A percentile compares a stretch with the other conserved stretches of the same genome.
Conservation (phyloP, 2,329 filamentous ascomycete genomes). For the Nigrospora osmanthi region DNA sequence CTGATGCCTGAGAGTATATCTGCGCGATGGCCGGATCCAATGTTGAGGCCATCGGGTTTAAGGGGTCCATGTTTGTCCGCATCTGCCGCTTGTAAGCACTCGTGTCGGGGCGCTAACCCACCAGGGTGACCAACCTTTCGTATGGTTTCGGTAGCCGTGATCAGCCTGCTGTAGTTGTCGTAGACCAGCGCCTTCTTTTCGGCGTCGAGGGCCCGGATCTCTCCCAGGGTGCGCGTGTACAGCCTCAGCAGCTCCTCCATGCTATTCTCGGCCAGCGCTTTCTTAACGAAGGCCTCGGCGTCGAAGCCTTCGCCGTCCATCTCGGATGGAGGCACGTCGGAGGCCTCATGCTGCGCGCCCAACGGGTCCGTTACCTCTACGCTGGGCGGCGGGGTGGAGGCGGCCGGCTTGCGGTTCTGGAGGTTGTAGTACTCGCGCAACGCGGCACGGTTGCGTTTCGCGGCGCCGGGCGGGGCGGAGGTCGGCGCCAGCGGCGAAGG, state of each 20-base stretch:
- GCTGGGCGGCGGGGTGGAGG: conserved; percentile 27
- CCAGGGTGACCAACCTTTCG: conserved; percentile 46
- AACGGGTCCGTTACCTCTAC: conserved; percentile 34
- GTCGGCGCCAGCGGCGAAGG: conserved; percentile 12
- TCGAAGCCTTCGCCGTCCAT: conserved; percentile 70
- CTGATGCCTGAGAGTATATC: conserved; percentile 56
- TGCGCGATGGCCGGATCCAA: conserved; percentile 67
- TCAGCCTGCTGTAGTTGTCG: conserved; percentile 96
- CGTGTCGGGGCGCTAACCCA: not conserved
- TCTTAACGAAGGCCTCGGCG: conserved; percentile 58
- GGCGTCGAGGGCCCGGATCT: conserved; percentile 84
- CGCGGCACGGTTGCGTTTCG: conserved; percentile 69
- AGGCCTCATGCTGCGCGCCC: conserved; percentile 25
- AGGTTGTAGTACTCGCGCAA: conserved; percentile 94
- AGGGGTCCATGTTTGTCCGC: conserved; percentile 72
- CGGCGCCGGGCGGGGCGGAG: conserved; percentile 14
- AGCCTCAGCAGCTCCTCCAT: conserved; percentile 62
- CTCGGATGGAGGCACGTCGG: conserved; percentile 58
- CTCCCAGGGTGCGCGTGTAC: conserved; percentile 65
- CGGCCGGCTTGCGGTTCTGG: conserved; percentile 35
- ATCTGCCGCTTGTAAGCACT: conserved; percentile 38
- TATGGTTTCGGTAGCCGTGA: conserved; percentile 94
- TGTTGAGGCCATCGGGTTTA: conserved; percentile 66
- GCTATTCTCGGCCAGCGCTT: conserved; percentile 51
- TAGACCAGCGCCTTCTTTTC: conserved; percentile 97